Evolutionary conservation across 768 basidiomycete genomes (phyloP).

Genomic region (Leucocoprinus sp.): DNA sequence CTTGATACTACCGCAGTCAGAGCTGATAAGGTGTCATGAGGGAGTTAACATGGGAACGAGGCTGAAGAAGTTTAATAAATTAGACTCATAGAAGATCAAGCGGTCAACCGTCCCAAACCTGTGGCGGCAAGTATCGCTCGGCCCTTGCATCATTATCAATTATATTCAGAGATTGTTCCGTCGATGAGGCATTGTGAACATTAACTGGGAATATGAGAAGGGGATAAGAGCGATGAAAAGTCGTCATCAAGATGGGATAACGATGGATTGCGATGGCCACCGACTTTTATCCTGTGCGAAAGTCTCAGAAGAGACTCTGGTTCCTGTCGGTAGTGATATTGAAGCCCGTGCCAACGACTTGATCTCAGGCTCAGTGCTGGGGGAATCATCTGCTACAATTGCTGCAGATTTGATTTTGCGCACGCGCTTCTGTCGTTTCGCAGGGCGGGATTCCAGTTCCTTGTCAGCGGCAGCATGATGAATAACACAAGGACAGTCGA

Average conservation of each 20-base stretch:
- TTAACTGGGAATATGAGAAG: not conserved
- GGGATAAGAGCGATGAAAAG: not conserved
- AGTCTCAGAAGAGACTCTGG: constrained; percentile 37
- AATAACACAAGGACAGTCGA: no score
- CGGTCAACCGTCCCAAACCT: no score
- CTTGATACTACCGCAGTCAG: no score
- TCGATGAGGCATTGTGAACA: not conserved
- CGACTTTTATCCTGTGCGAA: constrained; percentile 60
- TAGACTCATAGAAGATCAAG: no score
- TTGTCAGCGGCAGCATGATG: constrained; percentile 14
- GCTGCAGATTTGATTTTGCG: constrained; percentile 37
- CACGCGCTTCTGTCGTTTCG: constrained; percentile 31
- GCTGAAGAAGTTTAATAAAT: no score
- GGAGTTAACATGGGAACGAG: no score
- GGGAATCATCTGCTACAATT: constrained; percentile 27
- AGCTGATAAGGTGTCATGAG: no score
- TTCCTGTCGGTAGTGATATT: constrained; percentile 17
- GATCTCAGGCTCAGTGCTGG: constrained; percentile 21
- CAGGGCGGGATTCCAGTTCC: constrained; percentile 28
- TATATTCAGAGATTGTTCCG: not conserved
- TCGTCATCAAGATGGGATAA: constrained; percentile 7
- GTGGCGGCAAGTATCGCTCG: no score
- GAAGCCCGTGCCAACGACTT: constrained; percentile 19
- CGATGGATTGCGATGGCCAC: constrained; percentile 14
- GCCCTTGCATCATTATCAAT: no score